A percentile compares a stretch with the other conserved stretches of the same genome.
Evolutionary conservation across 768 basidiomycete genomes (phyloP).

Genomic region (Mycena polygramma): DNA sequence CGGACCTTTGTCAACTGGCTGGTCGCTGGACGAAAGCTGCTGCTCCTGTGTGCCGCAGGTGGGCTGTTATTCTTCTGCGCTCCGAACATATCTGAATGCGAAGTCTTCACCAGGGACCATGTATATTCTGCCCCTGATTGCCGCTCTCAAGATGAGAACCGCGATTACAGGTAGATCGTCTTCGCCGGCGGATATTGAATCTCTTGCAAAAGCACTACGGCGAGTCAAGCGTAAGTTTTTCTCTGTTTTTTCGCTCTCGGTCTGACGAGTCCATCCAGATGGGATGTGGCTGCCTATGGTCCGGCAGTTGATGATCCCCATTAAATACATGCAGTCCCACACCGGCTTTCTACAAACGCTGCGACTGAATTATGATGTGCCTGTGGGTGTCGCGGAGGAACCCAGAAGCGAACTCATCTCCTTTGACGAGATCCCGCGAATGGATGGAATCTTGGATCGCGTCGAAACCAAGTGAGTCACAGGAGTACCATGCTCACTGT

Average conservation of each 20-base stretch:
- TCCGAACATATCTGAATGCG: no score
- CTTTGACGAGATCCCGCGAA: no score
- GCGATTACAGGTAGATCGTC: no score
- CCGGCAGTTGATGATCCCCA: conserved; percentile 1
- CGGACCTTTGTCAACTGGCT: no score
- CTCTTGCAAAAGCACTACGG: not conserved
- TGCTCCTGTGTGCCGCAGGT: no score
- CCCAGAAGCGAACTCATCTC: not conserved
- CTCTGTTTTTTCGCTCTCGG: no score
- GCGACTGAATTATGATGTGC: not conserved
- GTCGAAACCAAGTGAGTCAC: conserved; percentile 6
- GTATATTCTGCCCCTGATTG: no score
- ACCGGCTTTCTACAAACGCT: not conserved
- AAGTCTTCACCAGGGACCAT: no score
- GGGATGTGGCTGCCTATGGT: conserved; percentile 3
- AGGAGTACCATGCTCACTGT: no score
- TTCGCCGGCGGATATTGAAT: not conserved
- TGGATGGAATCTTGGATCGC: not conserved
- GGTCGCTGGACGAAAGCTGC: no score
- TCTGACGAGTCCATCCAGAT: not conserved
- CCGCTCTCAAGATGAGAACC: no score
- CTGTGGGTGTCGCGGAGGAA: not conserved
- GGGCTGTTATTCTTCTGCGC: no score
- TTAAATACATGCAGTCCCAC: not conserved
- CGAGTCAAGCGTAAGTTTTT: not conserved